These are phyloP conservation scores for Jamesozyma jinghongensis DNA, from an alignment of 805 yeast genomes.

Conservation along the genomic window DNA sequence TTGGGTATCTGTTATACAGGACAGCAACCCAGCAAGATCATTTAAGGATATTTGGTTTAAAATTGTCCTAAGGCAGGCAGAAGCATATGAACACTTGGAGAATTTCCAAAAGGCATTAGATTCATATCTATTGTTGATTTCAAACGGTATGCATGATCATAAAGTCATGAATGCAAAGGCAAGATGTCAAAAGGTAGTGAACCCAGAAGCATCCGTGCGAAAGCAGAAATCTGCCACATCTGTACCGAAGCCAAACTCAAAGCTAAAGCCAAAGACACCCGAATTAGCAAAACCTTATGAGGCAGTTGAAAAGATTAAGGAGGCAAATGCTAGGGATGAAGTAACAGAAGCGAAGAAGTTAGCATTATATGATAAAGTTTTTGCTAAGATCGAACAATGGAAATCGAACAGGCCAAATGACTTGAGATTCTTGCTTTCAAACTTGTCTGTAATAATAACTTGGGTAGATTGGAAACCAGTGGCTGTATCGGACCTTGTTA, in stretches of 20 bases:
- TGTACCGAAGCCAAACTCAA: slow-evolving; percentile 4
- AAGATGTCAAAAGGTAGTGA: slow-evolving; percentile 58
- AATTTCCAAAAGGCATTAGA: slow-evolving; percentile 53
- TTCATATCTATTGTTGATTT: slow-evolving; percentile 52
- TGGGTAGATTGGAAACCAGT: slow-evolving; percentile 64
- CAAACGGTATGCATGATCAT: slow-evolving; percentile 57
- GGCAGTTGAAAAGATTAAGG: slow-evolving; percentile 45
- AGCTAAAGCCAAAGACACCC: background rate
- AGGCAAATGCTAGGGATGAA: slow-evolving; percentile 35
- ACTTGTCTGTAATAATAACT: slow-evolving; percentile 61
- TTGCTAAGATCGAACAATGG: slow-evolving; percentile 51
- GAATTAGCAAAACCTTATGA: slow-evolving; percentile 11
- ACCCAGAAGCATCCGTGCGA: slow-evolving; percentile 35
- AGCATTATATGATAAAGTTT: slow-evolving; percentile 54
- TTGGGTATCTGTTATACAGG: slow-evolving; percentile 40
- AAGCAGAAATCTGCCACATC: slow-evolving; percentile 3
- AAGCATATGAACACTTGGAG: slow-evolving; percentile 75
- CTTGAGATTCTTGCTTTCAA: slow-evolving; percentile 63
- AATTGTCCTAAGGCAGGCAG: slow-evolving; percentile 63
- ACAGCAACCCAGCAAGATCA: slow-evolving; percentile 17
- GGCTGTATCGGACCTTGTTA: slow-evolving; percentile 62
- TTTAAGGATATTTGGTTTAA: slow-evolving; percentile 64
- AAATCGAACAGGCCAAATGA: slow-evolving; percentile 69
- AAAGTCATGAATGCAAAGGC: slow-evolving; percentile 70
- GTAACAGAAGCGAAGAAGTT: slow-evolving; percentile 49